Base-by-base conservation (phyloP, 371 early-diverging fungal genomes). In the Neoconidiobolus thromboides region DNA sequence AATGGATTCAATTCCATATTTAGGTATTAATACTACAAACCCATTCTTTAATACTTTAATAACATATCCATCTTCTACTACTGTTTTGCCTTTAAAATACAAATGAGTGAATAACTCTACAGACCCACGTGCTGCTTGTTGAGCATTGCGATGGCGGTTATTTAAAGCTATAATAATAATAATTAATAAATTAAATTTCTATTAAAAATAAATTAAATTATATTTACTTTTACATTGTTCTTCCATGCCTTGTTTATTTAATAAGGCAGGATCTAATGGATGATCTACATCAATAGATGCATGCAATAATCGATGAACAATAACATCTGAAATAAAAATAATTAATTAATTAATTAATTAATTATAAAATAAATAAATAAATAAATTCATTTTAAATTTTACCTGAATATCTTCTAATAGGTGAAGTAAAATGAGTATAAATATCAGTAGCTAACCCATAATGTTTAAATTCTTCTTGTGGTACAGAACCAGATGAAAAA, bases 381-480 rank as follows among this genome's bases (percentile, higher is more conserved):
- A 36, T 57, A 2, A 54, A 36, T 49, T 55, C 14, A 40, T 36
- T 15, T 6, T 15, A 48, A 1, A 3, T 52, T 68, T 56, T 72
- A 82, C 84, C 87, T 53, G 91, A 77, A 68, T 91, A 91, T 71
- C 92, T 83, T 67, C 92, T 82, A 69, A 98, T 98, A 26, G 99
- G 99, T 1, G 96, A 95, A 5, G 93, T 93, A 63, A 93, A 93
- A 68, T 93, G 93, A 4, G 93, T 93, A 72, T 92, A 92, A 55
- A 89, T 88, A 44, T 78, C 76, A 3, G 80, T 74, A 4, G 89
- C 89, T 43, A 91, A 74, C 72, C 90, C 92, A 65, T 91, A 91
- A 74, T 91, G 92, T 60, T 74, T 75, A 77, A 80, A 93, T 60
- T 93, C 92, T 60, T 75, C 68, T 57, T 83, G 76, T 0, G 81